Percentiles rank a stretch among this genome's conserved stretches.
phyloP scores from a whole-genome alignment of 2,329 filamentous ascomycete species.

The Neopestalotiopsis rosae region DNA sequence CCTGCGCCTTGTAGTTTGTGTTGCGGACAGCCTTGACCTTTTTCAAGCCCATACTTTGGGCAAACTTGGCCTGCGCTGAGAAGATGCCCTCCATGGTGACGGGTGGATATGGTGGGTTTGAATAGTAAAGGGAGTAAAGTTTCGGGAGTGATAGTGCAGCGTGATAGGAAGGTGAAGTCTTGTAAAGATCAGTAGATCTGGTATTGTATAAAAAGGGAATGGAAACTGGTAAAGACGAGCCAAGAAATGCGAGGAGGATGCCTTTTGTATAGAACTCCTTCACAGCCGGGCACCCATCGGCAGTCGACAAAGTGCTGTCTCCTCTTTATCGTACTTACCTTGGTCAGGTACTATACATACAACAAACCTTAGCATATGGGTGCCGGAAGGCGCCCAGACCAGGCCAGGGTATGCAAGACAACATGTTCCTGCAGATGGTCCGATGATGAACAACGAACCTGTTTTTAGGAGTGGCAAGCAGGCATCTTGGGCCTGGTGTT shows the following conservation, averaged over 20 bases:
- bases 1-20: constrained; percentile 62
- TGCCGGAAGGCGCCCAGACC: background rate
- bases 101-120: background rate
- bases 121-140: background rate
- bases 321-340: background rate
- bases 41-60: constrained; percentile 40
- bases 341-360: background rate
- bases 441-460: constrained; percentile 14
- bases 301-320: background rate
- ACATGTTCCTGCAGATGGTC: constrained; percentile 11
- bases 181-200: background rate
- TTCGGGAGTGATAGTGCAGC: background rate
- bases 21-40: constrained; percentile 61
- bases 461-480: constrained; percentile 15
- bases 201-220: background rate
- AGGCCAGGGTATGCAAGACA: constrained; percentile 6
- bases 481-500: background rate
- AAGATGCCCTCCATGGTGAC: constrained; percentile 41
- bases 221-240: background rate
- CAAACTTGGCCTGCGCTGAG: constrained; percentile 40
- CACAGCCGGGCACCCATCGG: background rate
- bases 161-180: background rate
- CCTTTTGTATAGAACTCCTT: background rate
- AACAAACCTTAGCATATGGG: background rate
- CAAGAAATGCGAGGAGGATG: background rate